Evolutionary conservation across 768 basidiomycete genomes (phyloP).

Genomic region (Amanita rimosa): DNA sequence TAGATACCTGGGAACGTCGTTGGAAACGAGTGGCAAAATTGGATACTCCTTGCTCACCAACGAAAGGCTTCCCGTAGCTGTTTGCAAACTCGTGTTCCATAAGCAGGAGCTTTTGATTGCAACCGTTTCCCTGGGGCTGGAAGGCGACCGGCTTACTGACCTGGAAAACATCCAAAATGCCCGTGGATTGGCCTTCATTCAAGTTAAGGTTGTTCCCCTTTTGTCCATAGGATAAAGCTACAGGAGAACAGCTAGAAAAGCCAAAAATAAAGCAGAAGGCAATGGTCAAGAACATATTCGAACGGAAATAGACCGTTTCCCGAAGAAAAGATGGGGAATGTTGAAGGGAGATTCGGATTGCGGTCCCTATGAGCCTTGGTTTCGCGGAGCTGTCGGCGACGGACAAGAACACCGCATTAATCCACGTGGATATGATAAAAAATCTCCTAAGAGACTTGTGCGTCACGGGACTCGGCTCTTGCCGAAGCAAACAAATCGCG

Average conservation of each 20-base stretch:
- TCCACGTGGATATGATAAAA: no score
- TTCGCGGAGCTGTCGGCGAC: no score
- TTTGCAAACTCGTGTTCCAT: conserved; percentile 4
- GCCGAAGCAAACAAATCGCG: no score
- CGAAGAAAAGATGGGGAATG: no score
- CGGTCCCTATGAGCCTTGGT: neutral
- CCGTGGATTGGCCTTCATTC: neutral
- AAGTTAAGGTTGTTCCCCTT: neutral
- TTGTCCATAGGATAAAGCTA: neutral
- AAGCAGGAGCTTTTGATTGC: neutral
- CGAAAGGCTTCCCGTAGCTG: conserved; percentile 2
- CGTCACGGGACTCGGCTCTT: no score
- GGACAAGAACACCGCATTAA: no score
- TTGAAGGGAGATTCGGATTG: neutral
- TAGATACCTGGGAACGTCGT: neutral
- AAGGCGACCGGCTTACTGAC: neutral
- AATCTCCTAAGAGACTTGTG: no score
- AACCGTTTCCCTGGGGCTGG: neutral
- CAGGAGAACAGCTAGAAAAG: neutral
- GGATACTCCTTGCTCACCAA: neutral
- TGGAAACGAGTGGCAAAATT: neutral
- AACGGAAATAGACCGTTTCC: no score
- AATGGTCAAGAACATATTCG: neutral
- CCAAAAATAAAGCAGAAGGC: neutral
- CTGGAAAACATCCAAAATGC: neutral